Conservation (phyloP, 2,329 filamentous ascomycete species). For the Nigrospora sphaerica region DNA sequence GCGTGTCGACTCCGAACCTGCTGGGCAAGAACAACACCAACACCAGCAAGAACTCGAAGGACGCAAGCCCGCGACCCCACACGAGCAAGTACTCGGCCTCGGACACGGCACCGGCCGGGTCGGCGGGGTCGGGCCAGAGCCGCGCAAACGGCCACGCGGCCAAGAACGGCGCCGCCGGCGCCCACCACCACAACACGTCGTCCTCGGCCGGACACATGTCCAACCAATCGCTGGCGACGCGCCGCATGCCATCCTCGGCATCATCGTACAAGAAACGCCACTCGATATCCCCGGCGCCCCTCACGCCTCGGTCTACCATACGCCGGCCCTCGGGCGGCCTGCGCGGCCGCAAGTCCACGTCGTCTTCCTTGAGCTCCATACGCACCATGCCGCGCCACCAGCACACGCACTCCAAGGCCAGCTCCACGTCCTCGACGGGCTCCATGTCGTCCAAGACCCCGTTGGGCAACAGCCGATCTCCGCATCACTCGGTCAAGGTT, state of each 20-base stretch:
- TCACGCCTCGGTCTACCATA: conserved; percentile 83
- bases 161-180: conserved; percentile 20
- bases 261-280: conserved; percentile 60
- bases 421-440: conserved; percentile 79
- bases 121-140: conserved; percentile 40
- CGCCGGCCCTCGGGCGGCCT: conserved; percentile 77
- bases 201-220: conserved; percentile 16
- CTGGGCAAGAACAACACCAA: conserved; percentile 39
- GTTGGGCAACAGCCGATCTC: conserved; percentile 59
- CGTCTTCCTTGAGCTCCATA: conserved; percentile 87
- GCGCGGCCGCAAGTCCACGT: conserved; percentile 89
- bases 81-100: conserved; percentile 48
- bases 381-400: conserved; percentile 79
- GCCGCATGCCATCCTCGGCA: conserved; percentile 29
- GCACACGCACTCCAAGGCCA: conserved; percentile 88
- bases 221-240: conserved; percentile 21
- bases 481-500: conserved; percentile 91
- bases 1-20: conserved; percentile 54
- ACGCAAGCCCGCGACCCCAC: conserved; percentile 50
- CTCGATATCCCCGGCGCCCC: conserved; percentile 76
- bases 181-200: conserved; percentile 13
- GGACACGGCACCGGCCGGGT: conserved; percentile 25
- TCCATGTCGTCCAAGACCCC: conserved; percentile 64
- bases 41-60: conserved; percentile 37
- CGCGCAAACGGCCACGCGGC: conserved; percentile 42